Base-by-base conservation (phyloP, 495 filamentous ascomycete genomes). In the Trichoderma gamsii region DNA sequence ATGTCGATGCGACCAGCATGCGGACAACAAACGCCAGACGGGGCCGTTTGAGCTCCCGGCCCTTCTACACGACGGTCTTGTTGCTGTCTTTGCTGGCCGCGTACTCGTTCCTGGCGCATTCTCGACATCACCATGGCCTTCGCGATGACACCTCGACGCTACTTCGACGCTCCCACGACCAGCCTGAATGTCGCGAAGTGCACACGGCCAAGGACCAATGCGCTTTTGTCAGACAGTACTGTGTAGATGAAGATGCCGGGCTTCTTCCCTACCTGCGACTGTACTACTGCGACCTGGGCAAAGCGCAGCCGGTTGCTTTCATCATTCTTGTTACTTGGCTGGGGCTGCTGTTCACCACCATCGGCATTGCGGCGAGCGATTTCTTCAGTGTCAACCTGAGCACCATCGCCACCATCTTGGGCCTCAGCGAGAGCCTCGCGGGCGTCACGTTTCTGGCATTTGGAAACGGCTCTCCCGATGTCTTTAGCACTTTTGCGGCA, bases 391-490 rank as follows among this genome's bases (percentile, higher is more conserved):
- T 97, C 75, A 96, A 99, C 75, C 84, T 99, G 41, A 94, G 91
- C 76, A 97, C 96, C 21, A 90, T 98, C 69, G 87, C 96, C 23
- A 89, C 81, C 69, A 86, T 96, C 52, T 81, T 98, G 8, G 93
- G 94, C 16, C 86, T 99, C 84, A 97, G 92, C 74, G 94, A 99
- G 79, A 97, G 91, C 74, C 86, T 98, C 80, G 92, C 96, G 0
- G 96, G 96, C 29, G 96, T 99, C 21, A 99, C 96, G 1, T 96
- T 99, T 72, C 82, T 98, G 65, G 96, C 96, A 4, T 95, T 99
- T 77, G 96, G 96, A 66, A 99, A 99, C 79, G 96, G 96, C n/a
- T 97, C 93, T 71, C 96, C 96, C 0, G 96, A 99, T 77, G 93
- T 99, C 21, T 99, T 99, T 77, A 96, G 92, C 49, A 99, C 96